Base-by-base conservation (phyloP, 2,329 filamentous ascomycete species). In the Diaporthe aspalathi region DNA sequence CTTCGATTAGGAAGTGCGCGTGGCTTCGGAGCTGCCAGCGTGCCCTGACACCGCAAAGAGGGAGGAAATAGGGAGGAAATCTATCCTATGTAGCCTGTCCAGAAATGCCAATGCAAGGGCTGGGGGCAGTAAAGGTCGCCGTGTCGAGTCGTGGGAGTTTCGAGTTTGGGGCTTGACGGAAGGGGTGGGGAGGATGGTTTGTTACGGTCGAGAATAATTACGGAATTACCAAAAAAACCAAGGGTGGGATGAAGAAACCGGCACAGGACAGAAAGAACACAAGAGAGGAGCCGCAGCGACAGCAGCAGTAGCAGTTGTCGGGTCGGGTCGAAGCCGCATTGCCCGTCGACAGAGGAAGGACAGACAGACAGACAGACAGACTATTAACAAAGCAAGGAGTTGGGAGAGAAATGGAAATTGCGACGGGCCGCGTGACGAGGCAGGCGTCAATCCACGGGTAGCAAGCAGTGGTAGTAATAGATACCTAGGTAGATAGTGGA, bases 281-380 rank as follows among this genome's bases (percentile, higher is more conserved):
- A 29, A 22, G 49, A 53, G 35, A 20, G 20, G 11, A 38, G 27
- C 66, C 5, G 5, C 32, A 35, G 32, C 32, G 9, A 9, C 32
- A 35, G 32, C 32, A 35, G 32, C 9, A 35, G 32, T 49, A 43
- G 38, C 56, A 70, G 47, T 29, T n/a, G 60, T 65, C 20, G 43
- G 38, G 52, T 47, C 40, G n/a, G 27, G 9, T 45, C 45, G 49
- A 70, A 27, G 49, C 57, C 49, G 57, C 68, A 66, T 70, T 67
- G 50, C 60, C 60, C 45, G 40, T 35, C 3, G 47, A 70, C n/a
- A 57, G 24, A 49, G 14, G 5, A 9, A n/a, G n/a, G 52, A 29
- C 20, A 43, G 22, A 38, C 11, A 56, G 35, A 49, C 32, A 9
- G 52, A 29, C 20, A 43, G 22, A 38, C 11, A 56, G 35, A 49